Percentiles rank a stretch among this genome's conserved stretches.
phyloP scores from a whole-genome alignment of 202 grass and related monocot genomes.

The Zizania palustris region DNA sequence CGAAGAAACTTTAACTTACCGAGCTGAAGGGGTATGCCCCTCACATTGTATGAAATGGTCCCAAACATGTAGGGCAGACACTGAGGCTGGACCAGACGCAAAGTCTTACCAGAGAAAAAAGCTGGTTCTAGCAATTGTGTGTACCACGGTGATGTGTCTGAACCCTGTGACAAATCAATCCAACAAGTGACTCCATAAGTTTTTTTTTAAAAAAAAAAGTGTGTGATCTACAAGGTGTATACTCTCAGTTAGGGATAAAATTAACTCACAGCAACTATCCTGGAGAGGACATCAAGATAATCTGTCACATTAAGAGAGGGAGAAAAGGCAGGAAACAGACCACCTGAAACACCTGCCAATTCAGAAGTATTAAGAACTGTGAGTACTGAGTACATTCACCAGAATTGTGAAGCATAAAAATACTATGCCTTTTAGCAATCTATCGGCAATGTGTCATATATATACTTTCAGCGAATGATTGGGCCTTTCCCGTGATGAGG shows the following conservation, averaged over 20 bases:
- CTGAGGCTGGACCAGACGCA: constrained; percentile 70
- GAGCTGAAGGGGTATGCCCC: constrained; percentile 51
- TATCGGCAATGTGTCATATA: neutral
- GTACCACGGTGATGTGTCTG: constrained; percentile 56
- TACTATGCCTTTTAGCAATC: neutral
- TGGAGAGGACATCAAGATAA: constrained; percentile 65
- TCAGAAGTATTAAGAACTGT: constrained; percentile 24
- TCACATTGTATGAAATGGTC: constrained; percentile 47
- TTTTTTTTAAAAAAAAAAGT: constrained; percentile 7
- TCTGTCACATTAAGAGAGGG: constrained; percentile 57
- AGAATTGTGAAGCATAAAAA: neutral
- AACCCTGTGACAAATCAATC: constrained; percentile 60
- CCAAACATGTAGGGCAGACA: constrained; percentile 53
- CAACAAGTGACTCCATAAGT: constrained; percentile 29
- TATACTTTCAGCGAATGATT: constrained; percentile 55
- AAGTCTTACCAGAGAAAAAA: constrained; percentile 59
- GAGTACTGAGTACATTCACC: constrained; percentile 18
- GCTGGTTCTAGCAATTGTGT: constrained; percentile 74
- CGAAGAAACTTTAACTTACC: constrained; percentile 43
- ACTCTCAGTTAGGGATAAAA: constrained; percentile 18
- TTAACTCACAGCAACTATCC: constrained; percentile 63
- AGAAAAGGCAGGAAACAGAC: constrained; percentile 59
- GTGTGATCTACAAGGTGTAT: neutral
- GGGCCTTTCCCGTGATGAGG: constrained; percentile 74
- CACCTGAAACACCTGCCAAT: constrained; percentile 57